A percentile compares a stretch with the other conserved stretches of the same genome.
phyloP scores from a whole-genome alignment of 345 rosid genomes.

The Brassica nigra region DNA sequence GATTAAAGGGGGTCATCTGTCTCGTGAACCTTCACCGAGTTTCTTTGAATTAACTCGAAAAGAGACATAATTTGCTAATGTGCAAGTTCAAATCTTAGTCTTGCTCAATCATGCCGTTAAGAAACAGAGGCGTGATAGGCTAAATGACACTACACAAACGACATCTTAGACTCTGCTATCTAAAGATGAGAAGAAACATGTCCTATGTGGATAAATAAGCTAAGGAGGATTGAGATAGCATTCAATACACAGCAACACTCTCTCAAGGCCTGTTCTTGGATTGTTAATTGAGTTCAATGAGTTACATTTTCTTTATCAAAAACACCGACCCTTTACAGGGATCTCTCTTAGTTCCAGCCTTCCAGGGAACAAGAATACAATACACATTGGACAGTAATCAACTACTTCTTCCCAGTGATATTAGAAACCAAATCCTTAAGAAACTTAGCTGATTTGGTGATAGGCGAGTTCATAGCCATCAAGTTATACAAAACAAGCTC shows the following conservation, averaged over 20 bases:
- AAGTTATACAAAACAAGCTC: constrained; percentile 76
- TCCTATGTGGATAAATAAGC: too few species aligned
- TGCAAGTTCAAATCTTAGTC: constrained; percentile 48
- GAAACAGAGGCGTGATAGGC: constrained; percentile 68
- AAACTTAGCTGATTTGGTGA: constrained; percentile 82
- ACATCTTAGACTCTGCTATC: too few species aligned
- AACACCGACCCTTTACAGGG: not conserved
- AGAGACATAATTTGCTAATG: constrained; percentile 45
- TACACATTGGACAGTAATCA: not conserved
- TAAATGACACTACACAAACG: constrained; percentile 57
- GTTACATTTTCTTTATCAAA: not conserved
- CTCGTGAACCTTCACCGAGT: not conserved
- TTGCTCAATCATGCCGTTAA: constrained; percentile 66
- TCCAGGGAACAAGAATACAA: not conserved
- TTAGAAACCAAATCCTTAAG: constrained; percentile 66
- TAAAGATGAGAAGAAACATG: too few species aligned
- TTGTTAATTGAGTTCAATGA: not conserved
- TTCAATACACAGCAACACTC: constrained; percentile 20
- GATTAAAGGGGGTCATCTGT: too few species aligned
- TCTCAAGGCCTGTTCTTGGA: constrained; percentile 59
- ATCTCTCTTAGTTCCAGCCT: not conserved
- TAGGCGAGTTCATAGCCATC: constrained; percentile 88
- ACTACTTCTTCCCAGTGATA: constrained; percentile 69
- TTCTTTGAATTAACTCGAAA: constrained; percentile 20
- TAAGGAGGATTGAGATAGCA: not conserved